Conservation (phyloP, 2,329 filamentous ascomycete genomes). For the Claviceps sp. region DNA sequence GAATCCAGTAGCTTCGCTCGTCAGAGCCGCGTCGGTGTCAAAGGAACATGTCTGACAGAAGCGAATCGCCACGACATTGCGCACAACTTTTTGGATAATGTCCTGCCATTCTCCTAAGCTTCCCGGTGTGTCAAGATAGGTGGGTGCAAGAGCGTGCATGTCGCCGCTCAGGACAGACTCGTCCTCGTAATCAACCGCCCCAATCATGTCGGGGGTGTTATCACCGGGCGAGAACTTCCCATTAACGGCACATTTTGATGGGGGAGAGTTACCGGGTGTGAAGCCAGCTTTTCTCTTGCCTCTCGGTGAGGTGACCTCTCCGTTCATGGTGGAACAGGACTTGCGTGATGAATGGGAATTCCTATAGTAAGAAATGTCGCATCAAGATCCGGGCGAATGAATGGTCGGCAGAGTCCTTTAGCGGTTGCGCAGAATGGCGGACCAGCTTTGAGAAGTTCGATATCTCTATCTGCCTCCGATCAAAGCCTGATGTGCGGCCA, state of each 20-base stretch:
- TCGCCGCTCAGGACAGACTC: constrained; percentile 30
- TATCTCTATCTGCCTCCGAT: background rate
- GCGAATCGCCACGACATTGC: constrained; percentile 94
- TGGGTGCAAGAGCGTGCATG: constrained; percentile 18
- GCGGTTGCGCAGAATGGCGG: background rate
- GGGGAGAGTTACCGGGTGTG: constrained; percentile 23
- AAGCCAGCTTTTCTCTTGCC: constrained; percentile 40
- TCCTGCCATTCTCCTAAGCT: constrained; percentile 69
- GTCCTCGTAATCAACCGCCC: constrained; percentile 23
- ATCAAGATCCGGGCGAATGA: constrained; percentile 4
- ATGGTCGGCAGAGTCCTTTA: background rate
- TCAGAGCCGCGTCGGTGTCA: constrained; percentile 88
- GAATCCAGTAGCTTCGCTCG: constrained; percentile 93
- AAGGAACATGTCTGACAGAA: constrained; percentile 98
- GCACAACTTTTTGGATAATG: constrained; percentile 86
- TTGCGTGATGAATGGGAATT: background rate
- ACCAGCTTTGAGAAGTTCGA: background rate
- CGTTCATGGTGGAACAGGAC: constrained; percentile 26
- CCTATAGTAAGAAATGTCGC: constrained; percentile 1
- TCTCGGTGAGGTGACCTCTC: constrained; percentile 25
- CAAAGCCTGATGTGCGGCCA: background rate
- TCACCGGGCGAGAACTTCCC: constrained; percentile 36
- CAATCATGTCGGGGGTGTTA: constrained; percentile 32
- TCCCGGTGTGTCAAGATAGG: constrained; percentile 24
- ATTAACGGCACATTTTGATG: constrained; percentile 26